phyloP scores from a whole-genome alignment of 2,329 filamentous ascomycete genomes.

The Pseudogymnoascus sp. region DNA sequence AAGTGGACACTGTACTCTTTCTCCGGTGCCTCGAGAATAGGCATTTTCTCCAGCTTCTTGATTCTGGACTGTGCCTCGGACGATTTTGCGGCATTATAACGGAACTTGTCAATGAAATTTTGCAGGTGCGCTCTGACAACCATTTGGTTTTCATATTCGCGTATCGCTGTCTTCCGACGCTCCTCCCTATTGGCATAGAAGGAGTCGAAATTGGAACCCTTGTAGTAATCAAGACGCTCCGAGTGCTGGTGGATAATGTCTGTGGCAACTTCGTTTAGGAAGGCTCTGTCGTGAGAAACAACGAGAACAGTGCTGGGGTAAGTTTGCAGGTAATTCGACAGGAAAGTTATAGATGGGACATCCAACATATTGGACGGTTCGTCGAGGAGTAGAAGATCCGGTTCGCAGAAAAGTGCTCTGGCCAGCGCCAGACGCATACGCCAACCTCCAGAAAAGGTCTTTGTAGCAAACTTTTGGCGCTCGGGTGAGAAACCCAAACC shows the following conservation, averaged over 20 bases:
- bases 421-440: conserved; percentile 95
- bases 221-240: conserved; percentile 95
- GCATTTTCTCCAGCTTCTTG: conserved; percentile 98
- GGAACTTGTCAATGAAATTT: conserved; percentile 98
- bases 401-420: conserved; percentile 94
- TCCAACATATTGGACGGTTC: conserved; percentile 99
- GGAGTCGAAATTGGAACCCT: conserved; percentile 90
- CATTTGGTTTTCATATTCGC: conserved; percentile 99
- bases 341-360: conserved; percentile 97
- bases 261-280: conserved; percentile 97
- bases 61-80: conserved; percentile 97
- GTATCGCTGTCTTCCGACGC: conserved; percentile 89
- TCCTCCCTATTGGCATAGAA: conserved; percentile 98
- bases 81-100: conserved; percentile 97
- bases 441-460: conserved; percentile 99
- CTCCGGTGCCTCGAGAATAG: conserved; percentile 81
- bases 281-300: conserved; percentile 97
- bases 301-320: conserved; percentile 95
- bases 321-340: conserved; percentile 86
- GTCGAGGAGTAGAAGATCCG: conserved; percentile 89
- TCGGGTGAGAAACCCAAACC: conserved; percentile 95
- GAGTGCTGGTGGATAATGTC: conserved; percentile 99
- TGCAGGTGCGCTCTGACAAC: conserved; percentile 86
- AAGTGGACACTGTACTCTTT: conserved; percentile 94
- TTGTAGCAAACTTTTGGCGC: conserved; percentile 85